Conservation (phyloP, 1,284 basidiomycete genomes). For the Puccinia coronata region DNA sequence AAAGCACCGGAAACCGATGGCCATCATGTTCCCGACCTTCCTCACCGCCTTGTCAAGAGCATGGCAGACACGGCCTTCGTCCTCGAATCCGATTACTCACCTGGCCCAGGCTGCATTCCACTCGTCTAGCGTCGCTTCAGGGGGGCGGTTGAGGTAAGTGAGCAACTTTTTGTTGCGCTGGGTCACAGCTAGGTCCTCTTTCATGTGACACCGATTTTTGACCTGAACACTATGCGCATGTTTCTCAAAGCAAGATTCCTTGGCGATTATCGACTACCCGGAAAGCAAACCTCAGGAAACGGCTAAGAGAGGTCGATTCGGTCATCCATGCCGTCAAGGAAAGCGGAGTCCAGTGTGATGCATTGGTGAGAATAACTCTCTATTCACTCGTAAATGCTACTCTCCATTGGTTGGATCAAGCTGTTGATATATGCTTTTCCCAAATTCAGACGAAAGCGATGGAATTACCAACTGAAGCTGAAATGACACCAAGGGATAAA, state of each 20-base stretch:
- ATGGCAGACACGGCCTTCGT: background rate
- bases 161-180: background rate
- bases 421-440: background rate
- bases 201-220: background rate
- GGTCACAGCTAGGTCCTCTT: background rate
- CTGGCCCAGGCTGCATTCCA: background rate
- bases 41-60: constrained; percentile 5
- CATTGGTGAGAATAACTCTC: constrained; percentile 34
- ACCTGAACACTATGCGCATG: background rate
- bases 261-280: constrained; percentile 49
- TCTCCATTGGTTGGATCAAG: background rate
- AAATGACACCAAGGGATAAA: constrained; percentile 50
- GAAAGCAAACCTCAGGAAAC: constrained; percentile 49
- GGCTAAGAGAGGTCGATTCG: constrained; percentile 50
- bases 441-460: constrained; percentile 34
- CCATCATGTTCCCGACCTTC: constrained; percentile 16
- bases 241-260: constrained; percentile 43
- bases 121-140: background rate
- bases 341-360: constrained; percentile 46
- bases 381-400: no score
- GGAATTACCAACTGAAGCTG: constrained; percentile 48
- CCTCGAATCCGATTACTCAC: background rate
- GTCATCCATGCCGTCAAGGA: constrained; percentile 47
- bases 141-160: constrained; percentile 16
- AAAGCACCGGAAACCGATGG: background rate